Evolutionary conservation across 768 basidiomycete species (phyloP).

Genomic region (Gloeostereum incarnatum): DNA sequence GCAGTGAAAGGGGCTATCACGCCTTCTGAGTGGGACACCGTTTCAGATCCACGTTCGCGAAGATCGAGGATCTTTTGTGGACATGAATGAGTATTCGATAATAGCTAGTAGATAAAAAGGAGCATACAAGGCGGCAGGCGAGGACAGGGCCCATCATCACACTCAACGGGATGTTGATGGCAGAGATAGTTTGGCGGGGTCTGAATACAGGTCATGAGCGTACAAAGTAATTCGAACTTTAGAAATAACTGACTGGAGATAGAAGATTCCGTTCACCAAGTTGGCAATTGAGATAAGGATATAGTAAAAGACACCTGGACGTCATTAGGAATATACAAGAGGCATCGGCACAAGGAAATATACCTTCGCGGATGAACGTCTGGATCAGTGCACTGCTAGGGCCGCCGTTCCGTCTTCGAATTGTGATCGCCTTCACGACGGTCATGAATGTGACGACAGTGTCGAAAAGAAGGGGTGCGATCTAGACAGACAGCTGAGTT

Average conservation of each 20-base stretch:
- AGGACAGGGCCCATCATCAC: constrained; percentile 78
- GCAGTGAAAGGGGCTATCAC: constrained; percentile 59
- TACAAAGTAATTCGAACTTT: constrained; percentile 1
- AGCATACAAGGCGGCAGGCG: constrained; percentile 63
- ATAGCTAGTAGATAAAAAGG: too few relatives aligned
- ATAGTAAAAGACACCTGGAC: constrained; percentile 72
- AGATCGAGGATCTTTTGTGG: constrained; percentile 67
- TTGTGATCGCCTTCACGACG: constrained; percentile 68
- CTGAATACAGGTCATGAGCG: constrained; percentile 23
- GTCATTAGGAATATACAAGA: background rate
- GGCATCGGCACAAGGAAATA: constrained; percentile 2
- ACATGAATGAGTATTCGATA: constrained; percentile 3
- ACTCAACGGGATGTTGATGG: constrained; percentile 77
- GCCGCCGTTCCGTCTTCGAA: constrained; percentile 66
- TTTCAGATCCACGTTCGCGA: constrained; percentile 74
- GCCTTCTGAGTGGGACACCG: constrained; percentile 67
- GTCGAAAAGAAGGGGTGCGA: constrained; percentile 75
- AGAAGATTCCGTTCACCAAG: constrained; percentile 79
- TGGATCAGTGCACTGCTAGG: constrained; percentile 75
- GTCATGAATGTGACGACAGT: constrained; percentile 78
- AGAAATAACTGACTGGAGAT: constrained; percentile 54
- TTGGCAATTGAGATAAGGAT: constrained; percentile 83
- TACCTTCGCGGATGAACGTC: constrained; percentile 78
- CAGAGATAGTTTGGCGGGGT: constrained; percentile 75
- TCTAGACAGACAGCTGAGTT: constrained; percentile 28